Base-by-base conservation (phyloP, 2,329 filamentous ascomycete species). In the Sporothrix humicola region DNA sequence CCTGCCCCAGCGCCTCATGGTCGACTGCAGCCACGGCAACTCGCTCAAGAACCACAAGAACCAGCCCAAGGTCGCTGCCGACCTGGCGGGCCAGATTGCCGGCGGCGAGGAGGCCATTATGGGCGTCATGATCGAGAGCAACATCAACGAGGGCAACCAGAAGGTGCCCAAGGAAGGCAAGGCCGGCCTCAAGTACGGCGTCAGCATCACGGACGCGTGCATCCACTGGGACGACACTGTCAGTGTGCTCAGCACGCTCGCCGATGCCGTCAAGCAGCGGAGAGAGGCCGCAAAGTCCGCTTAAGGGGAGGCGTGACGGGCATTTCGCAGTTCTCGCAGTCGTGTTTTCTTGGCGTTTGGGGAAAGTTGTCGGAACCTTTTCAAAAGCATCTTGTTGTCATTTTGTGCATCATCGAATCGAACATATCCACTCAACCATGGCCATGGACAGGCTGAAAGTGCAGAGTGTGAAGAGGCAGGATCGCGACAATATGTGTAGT, bases 121-220 rank as follows among this genome's bases (percentile, higher is more conserved):
- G 90, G 96, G 96, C 79, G 93, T 98, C 74, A 99, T 99, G 96
- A 97, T 99, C 79, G 96, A 99, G 86, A 97, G 93, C 83, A 93
- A 98, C 83, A 97, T 98, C 84, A 92, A 95, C 79, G 95, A 98
- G 85, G 95, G 95, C 77, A 93, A 88, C 83, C 96, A 99, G 82
- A 98, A 98, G 83, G 93, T 98, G 3, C 93, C 95, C 48, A 87
- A 90, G 72, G 93, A 97, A 84, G 95, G 95, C 80, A 94, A 93
- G 82, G 86, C 88, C 9, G 94, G 91, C 48, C 88, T 98, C 75
- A 92, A 97, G 85, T 95, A 97, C 83, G 96, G 96, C 78, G 93
- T 98, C 80, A 96, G 93, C 82, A 98, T 98, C 82, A 99, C 96
- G 0, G 96, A 99, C 83, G 95, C 96, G 68, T 99, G 96, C 84